Conservation (phyloP, 202 grass and related monocot genomes). For the Musa balbisiana region DNA sequence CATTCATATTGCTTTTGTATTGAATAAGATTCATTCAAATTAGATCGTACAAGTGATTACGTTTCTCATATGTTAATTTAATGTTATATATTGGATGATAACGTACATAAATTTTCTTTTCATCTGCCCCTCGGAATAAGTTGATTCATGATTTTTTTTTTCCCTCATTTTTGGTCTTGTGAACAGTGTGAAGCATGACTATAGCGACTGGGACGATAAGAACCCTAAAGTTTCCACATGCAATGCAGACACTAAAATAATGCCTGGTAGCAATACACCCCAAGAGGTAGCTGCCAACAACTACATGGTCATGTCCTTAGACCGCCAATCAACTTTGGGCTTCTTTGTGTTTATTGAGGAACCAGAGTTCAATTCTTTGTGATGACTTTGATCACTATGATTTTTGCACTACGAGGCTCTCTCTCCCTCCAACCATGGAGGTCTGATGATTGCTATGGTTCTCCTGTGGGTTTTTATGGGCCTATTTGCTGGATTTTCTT, state of each 20-base stretch:
- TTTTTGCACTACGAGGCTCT: slow-evolving; percentile 15
- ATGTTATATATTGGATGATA: too few species aligned
- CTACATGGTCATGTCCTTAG: slow-evolving; percentile 3
- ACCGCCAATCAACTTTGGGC: slow-evolving; percentile 5
- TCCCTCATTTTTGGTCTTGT: neutral
- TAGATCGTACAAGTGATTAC: too few species aligned
- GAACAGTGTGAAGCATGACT: slow-evolving; percentile 79
- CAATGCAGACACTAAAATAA: slow-evolving; percentile 66
- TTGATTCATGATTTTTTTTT: neutral
- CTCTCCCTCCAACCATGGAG: slow-evolving; percentile 9
- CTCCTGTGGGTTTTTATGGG: slow-evolving; percentile 21
- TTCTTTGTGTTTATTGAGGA: slow-evolving; percentile 11
- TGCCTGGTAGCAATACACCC: slow-evolving; percentile 62
- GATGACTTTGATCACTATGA: slow-evolving; percentile 13
- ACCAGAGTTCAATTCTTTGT: slow-evolving; percentile 10
- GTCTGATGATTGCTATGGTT: slow-evolving; percentile 9
- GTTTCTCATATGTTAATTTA: too few species aligned
- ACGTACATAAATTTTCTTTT: too few species aligned
- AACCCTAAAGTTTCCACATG: slow-evolving; percentile 69
- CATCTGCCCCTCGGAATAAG: too few species aligned
- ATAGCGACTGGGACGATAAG: slow-evolving; percentile 60
- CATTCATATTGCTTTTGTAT: too few species aligned
- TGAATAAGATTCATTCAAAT: too few species aligned
- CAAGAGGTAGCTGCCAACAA: slow-evolving; percentile 65
- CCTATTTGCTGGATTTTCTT: slow-evolving; percentile 11